Evolutionary conservation across 371 early-diverging fungal species (phyloP), one percentile per base, ranked within the genome.

Genomic region (Mucor plumbeus): DNA sequence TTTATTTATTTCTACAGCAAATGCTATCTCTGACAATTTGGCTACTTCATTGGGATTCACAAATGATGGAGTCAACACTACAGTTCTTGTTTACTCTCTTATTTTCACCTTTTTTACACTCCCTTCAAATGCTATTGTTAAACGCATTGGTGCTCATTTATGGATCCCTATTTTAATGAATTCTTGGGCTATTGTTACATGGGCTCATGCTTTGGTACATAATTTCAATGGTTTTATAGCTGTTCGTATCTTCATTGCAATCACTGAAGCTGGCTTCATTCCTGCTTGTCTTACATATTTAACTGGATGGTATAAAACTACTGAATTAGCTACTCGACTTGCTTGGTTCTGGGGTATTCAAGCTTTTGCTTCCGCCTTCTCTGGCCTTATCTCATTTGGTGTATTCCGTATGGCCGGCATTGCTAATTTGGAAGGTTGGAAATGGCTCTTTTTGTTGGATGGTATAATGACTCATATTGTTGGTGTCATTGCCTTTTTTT

Each of bases 131-230:
- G 72, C 84, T 63, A 69, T 88, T 41, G 83, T 81, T 6, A 84
- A 85, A 41, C 75, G 76, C 8, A 67, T 84, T 15, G 88, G 88
- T 35, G 79, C 88, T 2, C 86, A 88, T 50, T 58, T 79, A 9
- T 85, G 85, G 80, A 86, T 88, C 47, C 88, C 90, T 0, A 75
- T 85, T 59, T 68, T 90, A 34, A 88, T 90, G 88, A 73, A 70
- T 15, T 53, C 82, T 17, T 90, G 90, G 90, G 90, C 86, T 15
- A 54, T 83, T 11, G 77, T 83, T 4, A 85, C 87, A 0, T 85
- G 84, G 68, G 71, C 73, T 7, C 85, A 76, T 58, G 66, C 64
- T 15, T 59, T 77, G 39, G 47, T 75, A 11, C 65, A 71, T 61
- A 53, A 53, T 31, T 74, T 69, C 64, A 35, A 35, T 15, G 69